A percentile compares a stretch with the other conserved stretches of the same genome.
Evolutionary conservation across 2,329 filamentous ascomycete genomes (phyloP).

Genomic region (Fonsecaea erecta): DNA sequence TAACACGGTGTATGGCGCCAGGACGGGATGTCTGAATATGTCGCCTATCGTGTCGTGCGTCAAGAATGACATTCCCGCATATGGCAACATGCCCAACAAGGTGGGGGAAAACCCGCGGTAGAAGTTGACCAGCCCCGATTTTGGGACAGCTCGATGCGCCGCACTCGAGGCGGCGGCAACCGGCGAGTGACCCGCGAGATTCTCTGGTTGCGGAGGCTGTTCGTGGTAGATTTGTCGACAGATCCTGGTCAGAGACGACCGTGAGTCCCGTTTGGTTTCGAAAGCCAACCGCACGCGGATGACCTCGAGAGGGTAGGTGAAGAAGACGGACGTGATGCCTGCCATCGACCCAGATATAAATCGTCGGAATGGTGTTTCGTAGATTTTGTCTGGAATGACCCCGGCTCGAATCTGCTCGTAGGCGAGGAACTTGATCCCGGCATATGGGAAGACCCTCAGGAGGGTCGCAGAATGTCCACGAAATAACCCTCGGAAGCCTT

Average conservation of each 20-base stretch:
- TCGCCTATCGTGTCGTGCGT: conserved; percentile 92
- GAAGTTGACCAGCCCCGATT: conserved; percentile 80
- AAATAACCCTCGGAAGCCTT: conserved; percentile 79
- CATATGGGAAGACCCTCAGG: conserved; percentile 94
- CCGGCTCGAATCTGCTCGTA: conserved; percentile 91
- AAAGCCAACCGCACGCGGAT: conserved; percentile 91
- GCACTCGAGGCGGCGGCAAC: conserved; percentile 46
- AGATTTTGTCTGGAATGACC: conserved; percentile 70
- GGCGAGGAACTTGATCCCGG: conserved; percentile 95
- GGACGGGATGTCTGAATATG: conserved; percentile 69
- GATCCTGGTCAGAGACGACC: conserved; percentile 74
- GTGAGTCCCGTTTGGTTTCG: conserved; percentile 78
- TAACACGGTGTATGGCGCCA: conserved; percentile 78
- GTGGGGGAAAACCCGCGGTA: conserved; percentile 93
- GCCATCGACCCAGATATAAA: conserved; percentile 52
- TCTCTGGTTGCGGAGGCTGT: conserved; percentile 51
- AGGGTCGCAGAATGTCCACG: conserved; percentile 94
- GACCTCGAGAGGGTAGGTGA: conserved; percentile 93
- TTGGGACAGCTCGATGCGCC: conserved; percentile 61
- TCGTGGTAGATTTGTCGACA: conserved; percentile 88
- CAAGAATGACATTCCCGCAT: conserved; percentile 93
- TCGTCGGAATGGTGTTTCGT: conserved; percentile 81
- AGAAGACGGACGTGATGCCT: conserved; percentile 89
- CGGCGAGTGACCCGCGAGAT: conserved; percentile 45
- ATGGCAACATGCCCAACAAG: conserved; percentile 91